These are phyloP conservation scores for Tetraselmis striata DNA, from an alignment of 139 green algal genomes.

Conservation along the genomic window DNA sequence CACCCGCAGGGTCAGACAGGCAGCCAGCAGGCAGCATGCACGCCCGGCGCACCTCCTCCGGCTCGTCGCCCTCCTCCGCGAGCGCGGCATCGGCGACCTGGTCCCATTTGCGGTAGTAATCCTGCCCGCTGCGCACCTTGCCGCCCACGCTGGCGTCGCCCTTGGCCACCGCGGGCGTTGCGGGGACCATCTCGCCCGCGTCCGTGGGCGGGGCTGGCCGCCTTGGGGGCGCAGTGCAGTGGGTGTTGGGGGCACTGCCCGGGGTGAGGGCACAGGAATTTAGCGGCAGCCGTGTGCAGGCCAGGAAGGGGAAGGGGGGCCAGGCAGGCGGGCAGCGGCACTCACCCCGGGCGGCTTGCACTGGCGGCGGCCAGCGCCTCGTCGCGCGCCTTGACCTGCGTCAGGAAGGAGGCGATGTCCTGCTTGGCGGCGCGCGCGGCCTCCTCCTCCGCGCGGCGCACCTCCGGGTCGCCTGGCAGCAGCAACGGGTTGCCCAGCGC, in stretches of 20 bases:
- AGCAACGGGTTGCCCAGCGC: neutral
- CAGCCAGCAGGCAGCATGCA: too few relatives aligned
- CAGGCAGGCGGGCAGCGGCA: too few relatives aligned
- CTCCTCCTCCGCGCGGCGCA: neutral
- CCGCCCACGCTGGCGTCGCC: neutral
- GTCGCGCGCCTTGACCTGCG: neutral
- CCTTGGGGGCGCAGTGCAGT: too few relatives aligned
- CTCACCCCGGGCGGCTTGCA: neutral
- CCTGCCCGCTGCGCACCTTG: neutral
- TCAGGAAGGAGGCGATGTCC: neutral
- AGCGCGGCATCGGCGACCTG: neutral
- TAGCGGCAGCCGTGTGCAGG: too few relatives aligned
- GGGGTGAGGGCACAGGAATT: too few relatives aligned
- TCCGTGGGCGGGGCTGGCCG: too few relatives aligned
- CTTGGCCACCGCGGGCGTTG: too few relatives aligned
- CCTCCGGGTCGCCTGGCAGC: neutral
- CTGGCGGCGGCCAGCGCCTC: neutral
- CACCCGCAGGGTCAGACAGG: too few relatives aligned
- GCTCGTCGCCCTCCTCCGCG: neutral
- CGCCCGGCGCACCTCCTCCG: too few relatives aligned
- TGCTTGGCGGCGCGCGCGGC: neutral
- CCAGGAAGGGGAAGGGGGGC: too few relatives aligned
- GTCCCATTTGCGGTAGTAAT: neutral
- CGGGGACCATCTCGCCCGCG: too few relatives aligned
- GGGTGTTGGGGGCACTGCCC: too few relatives aligned